Evolutionary conservation across 148 eudicot species (phyloP).

Genomic region (Vaccinium macrocarpon): DNA sequence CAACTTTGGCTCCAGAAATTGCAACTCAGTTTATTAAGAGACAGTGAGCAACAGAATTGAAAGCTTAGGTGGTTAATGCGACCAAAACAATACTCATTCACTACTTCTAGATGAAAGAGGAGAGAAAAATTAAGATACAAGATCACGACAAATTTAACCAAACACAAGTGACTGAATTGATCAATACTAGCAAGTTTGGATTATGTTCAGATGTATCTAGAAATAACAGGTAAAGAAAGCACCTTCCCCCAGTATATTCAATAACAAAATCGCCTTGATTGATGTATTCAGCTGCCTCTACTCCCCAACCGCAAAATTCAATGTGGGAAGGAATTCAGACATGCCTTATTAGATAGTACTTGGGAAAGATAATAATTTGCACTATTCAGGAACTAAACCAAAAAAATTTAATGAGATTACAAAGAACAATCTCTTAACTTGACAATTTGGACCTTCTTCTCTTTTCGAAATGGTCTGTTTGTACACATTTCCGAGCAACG

Average conservation of each 20-base stretch:
- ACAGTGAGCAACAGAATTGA: background rate
- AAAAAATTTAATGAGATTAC: too few species aligned
- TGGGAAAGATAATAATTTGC: too few species aligned
- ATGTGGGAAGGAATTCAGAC: conserved; percentile 42
- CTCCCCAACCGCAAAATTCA: conserved; percentile 87
- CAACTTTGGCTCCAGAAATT: background rate
- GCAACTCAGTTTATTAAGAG: background rate
- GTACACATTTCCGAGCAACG: too few species aligned
- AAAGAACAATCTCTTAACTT: too few species aligned
- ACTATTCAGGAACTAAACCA: too few species aligned
- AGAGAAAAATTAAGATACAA: background rate
- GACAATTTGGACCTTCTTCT: too few species aligned
- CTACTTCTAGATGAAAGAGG: background rate
- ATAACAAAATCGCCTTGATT: conserved; percentile 65
- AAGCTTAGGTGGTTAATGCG: background rate
- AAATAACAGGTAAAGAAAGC: conserved; percentile 10
- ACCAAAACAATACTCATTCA: background rate
- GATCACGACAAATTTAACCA: background rate
- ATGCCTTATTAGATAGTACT: background rate
- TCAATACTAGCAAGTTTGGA: background rate
- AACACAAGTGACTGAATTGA: background rate
- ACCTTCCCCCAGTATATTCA: conserved; percentile 96
- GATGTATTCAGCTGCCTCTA: conserved; percentile 59
- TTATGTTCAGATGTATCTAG: background rate
- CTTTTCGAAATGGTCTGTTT: too few species aligned